Conservation (phyloP, 768 basidiomycete genomes). For the Filobasidium floriforme region DNA sequence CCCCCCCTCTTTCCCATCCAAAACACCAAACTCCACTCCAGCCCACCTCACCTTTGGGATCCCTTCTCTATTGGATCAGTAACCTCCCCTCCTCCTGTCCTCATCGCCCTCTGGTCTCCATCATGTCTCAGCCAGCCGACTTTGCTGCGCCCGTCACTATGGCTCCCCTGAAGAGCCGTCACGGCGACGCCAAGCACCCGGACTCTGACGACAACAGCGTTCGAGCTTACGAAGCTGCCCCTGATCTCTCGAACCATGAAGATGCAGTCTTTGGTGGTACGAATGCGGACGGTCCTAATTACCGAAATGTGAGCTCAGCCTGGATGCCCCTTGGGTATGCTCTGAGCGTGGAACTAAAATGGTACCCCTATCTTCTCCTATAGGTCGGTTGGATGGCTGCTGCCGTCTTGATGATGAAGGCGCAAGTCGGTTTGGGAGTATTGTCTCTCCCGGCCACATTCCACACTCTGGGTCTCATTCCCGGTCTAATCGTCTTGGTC, state of each 20-base stretch:
- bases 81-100: not conserved
- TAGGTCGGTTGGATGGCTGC: constrained; percentile 31
- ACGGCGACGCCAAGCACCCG: constrained; percentile 4
- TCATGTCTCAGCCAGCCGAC: constrained; percentile 7
- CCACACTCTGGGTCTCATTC: constrained; percentile 30
- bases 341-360: not conserved
- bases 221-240: constrained; percentile 14
- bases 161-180: not conserved
- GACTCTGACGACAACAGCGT: constrained; percentile 14
- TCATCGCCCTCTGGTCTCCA: not conserved
- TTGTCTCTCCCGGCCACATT: constrained; percentile 34
- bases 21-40: no score
- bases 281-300: constrained; percentile 32
- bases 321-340: not conserved
- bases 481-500: constrained; percentile 24
- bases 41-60: not conserved
- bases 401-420: constrained; percentile 34
- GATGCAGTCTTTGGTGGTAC: constrained; percentile 35
- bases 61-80: not conserved
- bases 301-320: constrained; percentile 27
- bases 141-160: not conserved
- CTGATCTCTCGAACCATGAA: no score
- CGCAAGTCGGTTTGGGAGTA: constrained; percentile 36
- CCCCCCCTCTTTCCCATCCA: no score
- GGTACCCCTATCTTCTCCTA: not conserved